Base-by-base conservation (phyloP, 2,329 filamentous ascomycete genomes). In the Periconia digitata region DNA sequence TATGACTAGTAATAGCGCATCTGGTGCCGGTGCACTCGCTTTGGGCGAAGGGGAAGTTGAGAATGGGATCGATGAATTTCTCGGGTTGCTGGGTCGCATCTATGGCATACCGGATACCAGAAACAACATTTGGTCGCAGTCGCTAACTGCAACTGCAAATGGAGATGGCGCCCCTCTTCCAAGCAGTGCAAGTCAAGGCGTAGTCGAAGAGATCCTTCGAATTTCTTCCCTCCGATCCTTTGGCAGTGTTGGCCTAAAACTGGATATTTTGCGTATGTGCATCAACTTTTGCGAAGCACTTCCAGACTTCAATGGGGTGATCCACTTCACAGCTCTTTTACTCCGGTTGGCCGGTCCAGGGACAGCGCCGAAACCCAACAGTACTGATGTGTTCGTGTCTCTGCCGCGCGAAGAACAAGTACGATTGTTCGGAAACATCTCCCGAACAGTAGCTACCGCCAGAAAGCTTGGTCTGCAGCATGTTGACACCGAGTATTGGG, bases 271-370 rank as follows among this genome's bases (percentile, higher is more conserved):
- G 10, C 84, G 89, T 56, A 86, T 88, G n/a, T 95, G 92, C 63
- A 90, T 96, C 61, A 91, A 91, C 69, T 89, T 97, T 52, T 95
- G 89, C 45, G 94, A 99, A 74, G 92, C 94, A 0, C 76, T 97
- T 45, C 92, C 92, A 1, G 92, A 97, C 69, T 94, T 96, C 60
- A 81, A 87, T 40, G 92, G 92, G 5, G 90, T 96, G n/a, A 75
- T 97, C 18, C 85, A 85, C 50, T 95, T 92, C 67, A 95, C 91
- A 0, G 86, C 90, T 55, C 85, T 95, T 59, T 76, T 97, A 20
- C 76, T 99, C 51, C 85, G 90, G 43, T 89, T 89, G 12, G 89
- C 89, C 40, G 91, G 92, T 23, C 88, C 86, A 39, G 87, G 89
- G 20, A 81, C 91, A 39, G 89, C 90, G 34, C 87, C 90, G 13